These are phyloP conservation scores for Tricholoma matsutake DNA, from an alignment of 768 basidiomycete genomes.

Conservation along the genomic window DNA sequence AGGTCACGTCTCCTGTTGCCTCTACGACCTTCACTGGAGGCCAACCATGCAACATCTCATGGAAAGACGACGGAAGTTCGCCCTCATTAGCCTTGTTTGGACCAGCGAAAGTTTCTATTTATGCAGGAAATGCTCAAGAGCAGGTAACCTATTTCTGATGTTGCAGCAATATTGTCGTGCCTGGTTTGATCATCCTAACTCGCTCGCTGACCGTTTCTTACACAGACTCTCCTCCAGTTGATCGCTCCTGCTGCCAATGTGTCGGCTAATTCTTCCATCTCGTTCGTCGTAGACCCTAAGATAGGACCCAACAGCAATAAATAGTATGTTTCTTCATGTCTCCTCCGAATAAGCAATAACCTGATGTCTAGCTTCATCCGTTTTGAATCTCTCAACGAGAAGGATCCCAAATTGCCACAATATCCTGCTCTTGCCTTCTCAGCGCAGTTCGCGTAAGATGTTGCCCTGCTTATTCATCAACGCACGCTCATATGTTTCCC, in stretches of 20 bases:
- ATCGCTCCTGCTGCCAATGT: constrained; percentile 52
- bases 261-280: constrained; percentile 38
- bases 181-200: not conserved
- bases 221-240: constrained; percentile 53
- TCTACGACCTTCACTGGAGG: constrained; percentile 48
- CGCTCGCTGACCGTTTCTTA: not conserved
- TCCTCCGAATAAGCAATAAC: not conserved
- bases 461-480: not conserved
- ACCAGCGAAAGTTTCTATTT: constrained; percentile 51
- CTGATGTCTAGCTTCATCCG: constrained; percentile 65
- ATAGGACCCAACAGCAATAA: constrained; percentile 53
- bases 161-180: not conserved
- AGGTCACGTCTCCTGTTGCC: constrained; percentile 60
- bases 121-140: constrained; percentile 54
- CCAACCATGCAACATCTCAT: constrained; percentile 44
- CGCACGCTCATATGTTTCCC: not conserved
- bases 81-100: constrained; percentile 56
- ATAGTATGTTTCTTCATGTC: constrained; percentile 45
- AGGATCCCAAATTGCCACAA: constrained; percentile 48
- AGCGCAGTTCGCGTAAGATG: constrained; percentile 67
- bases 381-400: constrained; percentile 55
- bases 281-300: constrained; percentile 47
- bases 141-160: constrained; percentile 44
- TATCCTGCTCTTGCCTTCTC: constrained; percentile 73
- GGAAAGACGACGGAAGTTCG: constrained; percentile 51